A percentile compares a stretch with the other conserved stretches of the same genome.
phyloP scores from a whole-genome alignment of 345 rosid species.

The Moringa oleifera region DNA sequence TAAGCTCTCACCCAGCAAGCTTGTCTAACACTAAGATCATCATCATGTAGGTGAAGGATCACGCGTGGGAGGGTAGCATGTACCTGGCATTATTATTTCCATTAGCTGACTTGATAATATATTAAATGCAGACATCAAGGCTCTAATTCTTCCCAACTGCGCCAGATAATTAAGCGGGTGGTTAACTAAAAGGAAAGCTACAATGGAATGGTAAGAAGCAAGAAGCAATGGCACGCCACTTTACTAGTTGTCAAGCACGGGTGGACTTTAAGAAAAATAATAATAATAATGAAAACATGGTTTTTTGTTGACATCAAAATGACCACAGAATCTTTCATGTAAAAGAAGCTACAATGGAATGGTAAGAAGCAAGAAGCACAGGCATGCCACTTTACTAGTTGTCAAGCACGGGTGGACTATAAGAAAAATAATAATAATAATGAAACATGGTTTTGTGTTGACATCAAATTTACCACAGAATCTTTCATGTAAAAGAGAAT shows the following conservation, averaged over 20 bases:
- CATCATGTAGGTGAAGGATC: slow-evolving; percentile 78
- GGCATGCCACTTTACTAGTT: background rate
- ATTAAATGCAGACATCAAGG: background rate
- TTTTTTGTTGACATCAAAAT: background rate
- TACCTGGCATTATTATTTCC: slow-evolving; percentile 46
- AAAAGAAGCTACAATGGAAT: background rate
- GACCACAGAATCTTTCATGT: background rate
- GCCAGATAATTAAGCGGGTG: too few relatives aligned
- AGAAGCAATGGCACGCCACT: background rate
- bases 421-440: background rate
- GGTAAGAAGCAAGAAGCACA: background rate
- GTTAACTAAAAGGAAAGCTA: background rate
- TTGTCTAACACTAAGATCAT: slow-evolving; percentile 64
- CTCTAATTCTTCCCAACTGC: slow-evolving; percentile 1
- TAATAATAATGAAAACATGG: background rate
- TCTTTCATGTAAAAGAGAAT: background rate
- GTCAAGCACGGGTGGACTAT: background rate
- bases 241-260: background rate
- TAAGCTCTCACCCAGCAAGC: slow-evolving; percentile 73
- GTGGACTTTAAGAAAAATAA: background rate
- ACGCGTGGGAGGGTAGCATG: slow-evolving; percentile 79
- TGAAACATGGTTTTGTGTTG: background rate
- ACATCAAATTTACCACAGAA: background rate
- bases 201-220: background rate
- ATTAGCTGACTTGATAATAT: slow-evolving; percentile 8